Base-by-base conservation (phyloP, 805 yeast genomes). In the Komagataella mondaviorum region DNA sequence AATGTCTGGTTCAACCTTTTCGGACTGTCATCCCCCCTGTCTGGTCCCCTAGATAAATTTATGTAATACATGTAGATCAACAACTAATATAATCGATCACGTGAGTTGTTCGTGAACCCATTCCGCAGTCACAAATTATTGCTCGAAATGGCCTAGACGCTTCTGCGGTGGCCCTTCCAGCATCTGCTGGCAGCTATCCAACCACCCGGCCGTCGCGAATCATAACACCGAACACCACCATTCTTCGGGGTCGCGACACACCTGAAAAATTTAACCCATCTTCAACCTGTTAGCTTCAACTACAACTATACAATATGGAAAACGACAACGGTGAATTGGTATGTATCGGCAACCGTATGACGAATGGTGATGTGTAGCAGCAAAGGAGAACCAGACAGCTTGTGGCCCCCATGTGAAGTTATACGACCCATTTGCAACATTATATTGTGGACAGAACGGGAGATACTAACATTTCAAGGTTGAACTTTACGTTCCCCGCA, bases 401-500 rank as follows among this genome's bases (percentile, higher is more conserved):
- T 20, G 23, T 18, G 14, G 23, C 23, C 14, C 2, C 23, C 10
- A n/a, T n/a, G 23, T 18, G 47, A 18, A 10, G 47, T 7, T 45
- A 45, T 45, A 10, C 23, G 47, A 12, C 23, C 23, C 20, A 18
- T 45, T 45, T 18, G 23, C 12, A 10, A 10, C 14, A 14, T 20
- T 20, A 45, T 12, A 45, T 12, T 18, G 20, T 45, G 47, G 24
- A 1, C 20, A 48, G n/a, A 5, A 10, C 8, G 18, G 43, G 3
- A 22, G 12, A 23, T 47, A 47, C 52, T 51, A 51, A 51, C 52
- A 30, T 30, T 20, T 54, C 51, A 65, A 88, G 97, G 97, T 93
- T 77, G 99, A 93, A 85, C 89, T 93, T 78, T 93, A 93, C 95
- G 95, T 91, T 77, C 99, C 99, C 82, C 88, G 99, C 85, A 93